Conservation (phyloP, 2,329 filamentous ascomycete species). For the Colletotrichum lindemuthianum region DNA sequence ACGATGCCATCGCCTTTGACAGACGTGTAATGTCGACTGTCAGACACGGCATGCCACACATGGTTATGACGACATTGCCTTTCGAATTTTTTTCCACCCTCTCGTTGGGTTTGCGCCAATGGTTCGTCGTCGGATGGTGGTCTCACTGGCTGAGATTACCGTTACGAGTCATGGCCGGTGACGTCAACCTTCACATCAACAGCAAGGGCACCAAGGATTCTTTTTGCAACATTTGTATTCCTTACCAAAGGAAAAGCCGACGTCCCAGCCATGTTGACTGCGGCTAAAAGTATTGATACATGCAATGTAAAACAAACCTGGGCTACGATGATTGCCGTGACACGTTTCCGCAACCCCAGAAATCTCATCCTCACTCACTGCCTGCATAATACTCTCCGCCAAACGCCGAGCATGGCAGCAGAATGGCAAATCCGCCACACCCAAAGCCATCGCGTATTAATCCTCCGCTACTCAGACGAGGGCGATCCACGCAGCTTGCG, state of each 20-base stretch:
- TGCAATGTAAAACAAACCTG: not conserved
- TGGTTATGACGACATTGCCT: slow-evolving; percentile 21
- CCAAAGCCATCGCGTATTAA: not conserved
- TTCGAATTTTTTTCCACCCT: not conserved
- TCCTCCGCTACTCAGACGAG: not conserved
- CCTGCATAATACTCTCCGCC: not conserved
- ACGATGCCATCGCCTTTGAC: too few species aligned
- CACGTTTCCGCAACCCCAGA: not conserved
- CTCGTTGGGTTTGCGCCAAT: not conserved
- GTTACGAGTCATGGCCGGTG: slow-evolving; percentile 29
- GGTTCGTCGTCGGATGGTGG: slow-evolving; percentile 9
- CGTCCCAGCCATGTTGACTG: not conserved
- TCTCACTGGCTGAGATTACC: slow-evolving; percentile 8
- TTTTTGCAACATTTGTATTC: not conserved
- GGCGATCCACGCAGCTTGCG: not conserved
- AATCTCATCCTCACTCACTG: not conserved
- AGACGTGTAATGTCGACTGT: too few species aligned
- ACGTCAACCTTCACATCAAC: slow-evolving; percentile 24
- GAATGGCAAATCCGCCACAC: not conserved
- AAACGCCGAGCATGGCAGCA: not conserved
- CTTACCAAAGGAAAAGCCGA: not conserved
- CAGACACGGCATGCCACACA: too few species aligned
- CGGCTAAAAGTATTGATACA: slow-evolving; percentile 16
- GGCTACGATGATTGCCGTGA: too few species aligned
- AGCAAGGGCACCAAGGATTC: not conserved